These are phyloP conservation scores for Hortiboletus flavorubellus DNA, from an alignment of 768 basidiomycete genomes.

Conservation along the genomic window DNA sequence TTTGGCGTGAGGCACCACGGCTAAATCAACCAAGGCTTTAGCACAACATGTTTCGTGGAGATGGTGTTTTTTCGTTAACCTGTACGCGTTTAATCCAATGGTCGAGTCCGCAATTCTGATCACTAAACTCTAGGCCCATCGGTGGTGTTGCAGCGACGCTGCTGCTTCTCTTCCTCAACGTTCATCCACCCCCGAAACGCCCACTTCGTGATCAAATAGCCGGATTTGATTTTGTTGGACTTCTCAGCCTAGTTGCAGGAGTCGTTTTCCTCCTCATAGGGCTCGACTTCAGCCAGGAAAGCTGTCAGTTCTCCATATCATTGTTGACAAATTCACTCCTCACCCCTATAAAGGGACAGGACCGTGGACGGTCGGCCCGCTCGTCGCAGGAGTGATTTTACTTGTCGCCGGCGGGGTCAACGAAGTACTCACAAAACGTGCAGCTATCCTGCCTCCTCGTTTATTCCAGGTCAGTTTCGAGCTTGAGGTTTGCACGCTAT, in stretches of 20 bases:
- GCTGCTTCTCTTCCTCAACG: slow-evolving; percentile 68
- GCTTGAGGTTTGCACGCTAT: not conserved
- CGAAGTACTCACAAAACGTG: slow-evolving; percentile 57
- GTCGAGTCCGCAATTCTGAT: not conserved
- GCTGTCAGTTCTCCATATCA: slow-evolving; percentile 43
- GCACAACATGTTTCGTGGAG: slow-evolving; percentile 76
- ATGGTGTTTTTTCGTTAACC: slow-evolving; percentile 79
- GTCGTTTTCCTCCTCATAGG: slow-evolving; percentile 68
- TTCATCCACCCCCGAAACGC: slow-evolving; percentile 66
- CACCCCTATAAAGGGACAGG: slow-evolving; percentile 44
- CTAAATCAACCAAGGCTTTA: slow-evolving; percentile 44
- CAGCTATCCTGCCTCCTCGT: slow-evolving; percentile 71
- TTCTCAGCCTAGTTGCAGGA: slow-evolving; percentile 57
- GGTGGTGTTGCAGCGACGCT: slow-evolving; percentile 59
- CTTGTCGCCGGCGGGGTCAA: slow-evolving; percentile 51
- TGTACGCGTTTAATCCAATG: slow-evolving; percentile 39
- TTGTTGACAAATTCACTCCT: not conserved
- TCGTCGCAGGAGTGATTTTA: slow-evolving; percentile 51
- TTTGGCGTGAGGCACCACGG: not conserved
- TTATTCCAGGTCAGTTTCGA: slow-evolving; percentile 55
- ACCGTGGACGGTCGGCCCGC: slow-evolving; percentile 52
- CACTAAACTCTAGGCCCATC: slow-evolving; percentile 48
- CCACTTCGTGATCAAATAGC: slow-evolving; percentile 52
- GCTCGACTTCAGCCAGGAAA: slow-evolving; percentile 63
- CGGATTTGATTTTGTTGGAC: slow-evolving; percentile 70